Conservation (phyloP, 1,284 basidiomycete species). For the Trametes pubescens region DNA sequence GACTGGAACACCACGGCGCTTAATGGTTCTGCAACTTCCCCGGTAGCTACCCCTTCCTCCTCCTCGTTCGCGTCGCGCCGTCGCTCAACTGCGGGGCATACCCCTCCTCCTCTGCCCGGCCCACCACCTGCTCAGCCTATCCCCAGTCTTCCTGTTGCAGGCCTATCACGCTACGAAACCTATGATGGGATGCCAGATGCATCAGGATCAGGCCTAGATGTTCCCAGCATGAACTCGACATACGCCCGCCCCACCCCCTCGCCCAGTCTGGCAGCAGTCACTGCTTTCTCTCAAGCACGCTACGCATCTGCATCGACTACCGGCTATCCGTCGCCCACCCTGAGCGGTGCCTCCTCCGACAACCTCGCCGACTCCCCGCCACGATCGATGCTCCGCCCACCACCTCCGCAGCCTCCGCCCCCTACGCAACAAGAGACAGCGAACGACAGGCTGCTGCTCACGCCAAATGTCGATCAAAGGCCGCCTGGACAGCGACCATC, state of each 20-base stretch:
- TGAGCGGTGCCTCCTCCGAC: conserved; percentile 48
- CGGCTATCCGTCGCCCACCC: conserved; percentile 40
- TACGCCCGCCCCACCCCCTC: conserved; percentile 61
- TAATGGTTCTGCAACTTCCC: conserved; percentile 43
- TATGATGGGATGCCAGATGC: conserved; percentile 38
- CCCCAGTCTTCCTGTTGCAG: conserved; percentile 57
- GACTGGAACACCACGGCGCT: conserved; percentile 55
- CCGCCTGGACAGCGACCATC: conserved; percentile 58
- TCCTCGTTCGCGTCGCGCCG: conserved; percentile 53
- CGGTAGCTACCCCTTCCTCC: conserved; percentile 45
- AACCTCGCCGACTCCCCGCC: conserved; percentile 64
- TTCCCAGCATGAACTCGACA: conserved; percentile 39
- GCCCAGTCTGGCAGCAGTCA: conserved; percentile 62
- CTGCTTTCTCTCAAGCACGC: conserved; percentile 65
- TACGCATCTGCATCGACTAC: conserved; percentile 50
- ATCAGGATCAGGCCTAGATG: conserved; percentile 34
- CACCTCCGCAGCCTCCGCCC: conserved; percentile 29
- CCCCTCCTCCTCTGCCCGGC: conserved; percentile 68
- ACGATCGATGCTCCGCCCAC: conserved; percentile 48
- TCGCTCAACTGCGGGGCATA: conserved; percentile 70
- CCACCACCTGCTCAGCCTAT: conserved; percentile 82
- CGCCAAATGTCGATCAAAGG: conserved; percentile 55
- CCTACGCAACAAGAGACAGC: conserved; percentile 47
- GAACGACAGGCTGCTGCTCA: conserved; percentile 54
- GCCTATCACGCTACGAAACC: conserved; percentile 38